Evolutionary conservation across 164 flowering plant species (phyloP).

Genomic region (Brasenia schreberi): DNA sequence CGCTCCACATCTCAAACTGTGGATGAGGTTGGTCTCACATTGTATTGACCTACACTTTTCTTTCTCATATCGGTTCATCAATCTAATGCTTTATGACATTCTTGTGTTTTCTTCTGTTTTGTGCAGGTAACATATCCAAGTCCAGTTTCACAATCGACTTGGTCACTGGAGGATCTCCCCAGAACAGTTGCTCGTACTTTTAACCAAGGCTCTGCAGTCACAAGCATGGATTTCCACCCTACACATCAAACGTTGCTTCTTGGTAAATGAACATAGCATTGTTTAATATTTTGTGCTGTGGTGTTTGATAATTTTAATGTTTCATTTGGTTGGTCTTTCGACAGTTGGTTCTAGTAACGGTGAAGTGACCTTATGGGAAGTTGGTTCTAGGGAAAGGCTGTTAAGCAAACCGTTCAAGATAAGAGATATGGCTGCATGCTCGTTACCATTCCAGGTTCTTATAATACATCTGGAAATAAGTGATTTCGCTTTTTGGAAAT

Average conservation of each 20-base stretch:
- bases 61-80: no score
- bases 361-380: constrained; percentile 74
- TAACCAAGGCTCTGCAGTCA: constrained; percentile 66
- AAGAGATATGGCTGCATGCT: constrained; percentile 43
- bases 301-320: background rate
- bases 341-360: constrained; percentile 71
- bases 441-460: constrained; percentile 51
- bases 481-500: no score
- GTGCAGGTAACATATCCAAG: constrained; percentile 58
- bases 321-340: constrained; percentile 7
- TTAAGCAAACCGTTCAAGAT: constrained; percentile 57
- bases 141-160: constrained; percentile 43
- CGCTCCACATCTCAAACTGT: constrained; percentile 53
- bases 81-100: no score
- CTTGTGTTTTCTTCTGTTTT: no score
- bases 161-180: constrained; percentile 76
- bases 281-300: background rate
- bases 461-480: constrained; percentile 1
- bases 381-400: constrained; percentile 52
- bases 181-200: constrained; percentile 49
- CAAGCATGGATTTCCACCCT: constrained; percentile 95
- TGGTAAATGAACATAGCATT: constrained; percentile 28
- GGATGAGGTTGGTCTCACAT: constrained; percentile 62
- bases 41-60: no score
- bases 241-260: constrained; percentile 61